Base-by-base conservation (phyloP, 2,329 filamentous ascomycete species). In the Ceratocystis diversiconidia region DNA sequence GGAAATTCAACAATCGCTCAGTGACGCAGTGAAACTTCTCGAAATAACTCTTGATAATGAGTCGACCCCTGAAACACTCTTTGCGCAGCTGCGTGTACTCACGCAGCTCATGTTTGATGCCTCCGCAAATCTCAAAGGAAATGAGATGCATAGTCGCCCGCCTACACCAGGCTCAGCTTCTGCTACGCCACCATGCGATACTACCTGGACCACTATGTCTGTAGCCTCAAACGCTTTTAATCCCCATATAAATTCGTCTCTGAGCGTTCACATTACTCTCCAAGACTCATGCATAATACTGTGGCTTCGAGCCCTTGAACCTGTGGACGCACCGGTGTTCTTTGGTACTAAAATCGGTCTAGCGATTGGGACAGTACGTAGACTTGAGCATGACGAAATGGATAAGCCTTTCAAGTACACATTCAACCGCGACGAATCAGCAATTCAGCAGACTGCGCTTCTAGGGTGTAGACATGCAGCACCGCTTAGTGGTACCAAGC, bases 21-120 rank as follows among this genome's bases (percentile, higher is more conserved):
- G 88, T 68, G 84, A 90, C 71, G 87, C 89, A 66, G 83, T 96
- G 69, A 90, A 95, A 74, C 84, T 95, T 60, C 85, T 96, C 62
- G 84, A 87, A 70, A 82, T 95, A 17, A 90, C 87, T 57, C 81
- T 87, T 32, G 87, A 85, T 64, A 70, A 71, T 84, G 62, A 59
- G 64, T 77, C 70, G 82, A 84, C 73, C 80, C 84, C 71, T 79
- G 79, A 74, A 28, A 82, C 83, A 66, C 77, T 85, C 36, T 75
- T 80, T 36, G 78, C 79, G 6, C 82, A 84, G 67, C 78, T 86
- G 28, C 77, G 79, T 60, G 75, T 85, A 46, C 77, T 86, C 46
- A 75, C 82, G 66, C 78, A 81, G 66, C 78, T 82, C 28, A 75
- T 86, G 65, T 66, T 76, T 48, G 80, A 83, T 69, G 79, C 83